Evolutionary conservation across 768 basidiomycete species (phyloP).

Genomic region (Pisolithus marmoratus): DNA sequence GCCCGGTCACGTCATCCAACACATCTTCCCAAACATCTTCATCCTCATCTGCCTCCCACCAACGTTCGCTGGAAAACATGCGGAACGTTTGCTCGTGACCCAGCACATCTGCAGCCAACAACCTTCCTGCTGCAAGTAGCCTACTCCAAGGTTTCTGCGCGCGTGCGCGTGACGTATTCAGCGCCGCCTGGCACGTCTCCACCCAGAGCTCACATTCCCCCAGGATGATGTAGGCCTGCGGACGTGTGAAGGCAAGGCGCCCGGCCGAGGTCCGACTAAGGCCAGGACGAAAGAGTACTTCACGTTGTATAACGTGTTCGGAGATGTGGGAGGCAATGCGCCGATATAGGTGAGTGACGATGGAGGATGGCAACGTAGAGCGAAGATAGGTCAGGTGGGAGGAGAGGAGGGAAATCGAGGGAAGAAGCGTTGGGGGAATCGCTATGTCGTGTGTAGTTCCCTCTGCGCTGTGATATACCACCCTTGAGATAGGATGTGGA

Average conservation of each 20-base stretch:
- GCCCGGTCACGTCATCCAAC: constrained; percentile 37
- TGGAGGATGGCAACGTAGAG: constrained; percentile 52
- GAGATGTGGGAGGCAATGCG: constrained; percentile 64
- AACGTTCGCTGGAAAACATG: constrained; percentile 8
- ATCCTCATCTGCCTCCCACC: not conserved
- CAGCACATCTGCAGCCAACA: constrained; percentile 52
- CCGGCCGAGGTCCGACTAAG: constrained; percentile 36
- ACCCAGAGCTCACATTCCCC: constrained; percentile 81
- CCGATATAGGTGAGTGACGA: constrained; percentile 64
- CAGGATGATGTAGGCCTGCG: constrained; percentile 55
- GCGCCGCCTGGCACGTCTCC: constrained; percentile 63
- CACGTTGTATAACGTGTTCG: constrained; percentile 77
- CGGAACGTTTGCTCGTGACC: constrained; percentile 27
- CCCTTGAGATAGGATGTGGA: not conserved
- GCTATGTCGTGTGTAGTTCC: constrained; percentile 29
- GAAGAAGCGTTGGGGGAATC: constrained; percentile 66
- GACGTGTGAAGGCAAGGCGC: constrained; percentile 16
- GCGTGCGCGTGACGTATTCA: constrained; percentile 41
- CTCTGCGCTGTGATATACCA: not conserved
- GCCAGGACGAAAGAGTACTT: constrained; percentile 72
- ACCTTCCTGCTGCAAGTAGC: constrained; percentile 61
- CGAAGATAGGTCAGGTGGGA: constrained; percentile 70
- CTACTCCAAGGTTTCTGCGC: constrained; percentile 74
- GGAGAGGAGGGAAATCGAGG: constrained; percentile 74
- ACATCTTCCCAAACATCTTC: constrained; percentile 47